phyloP scores from a whole-genome alignment of 192 early-diverging fungal species.

The Backusella australiensis region DNA sequence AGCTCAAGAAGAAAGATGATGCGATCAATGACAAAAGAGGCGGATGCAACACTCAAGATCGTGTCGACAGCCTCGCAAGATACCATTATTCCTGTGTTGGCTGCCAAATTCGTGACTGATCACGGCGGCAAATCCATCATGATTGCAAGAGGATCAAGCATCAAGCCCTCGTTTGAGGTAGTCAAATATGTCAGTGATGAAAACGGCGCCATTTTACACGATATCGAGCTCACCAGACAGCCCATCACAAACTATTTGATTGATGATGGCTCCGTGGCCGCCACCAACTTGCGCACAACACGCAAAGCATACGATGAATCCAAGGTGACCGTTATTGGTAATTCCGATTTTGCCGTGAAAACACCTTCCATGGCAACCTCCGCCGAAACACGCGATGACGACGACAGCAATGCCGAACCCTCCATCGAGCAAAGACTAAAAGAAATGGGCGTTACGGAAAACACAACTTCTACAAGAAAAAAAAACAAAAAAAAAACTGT shows the following conservation, averaged over 20 bases:
- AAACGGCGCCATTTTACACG: slow-evolving; percentile 18
- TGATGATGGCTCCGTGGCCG: slow-evolving; percentile 45
- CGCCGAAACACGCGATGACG: slow-evolving; percentile 24
- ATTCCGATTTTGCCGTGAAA: slow-evolving; percentile 38
- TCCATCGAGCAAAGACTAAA: slow-evolving; percentile 45
- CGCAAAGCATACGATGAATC: slow-evolving; percentile 56
- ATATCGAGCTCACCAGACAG: slow-evolving; percentile 29
- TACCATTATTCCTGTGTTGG: slow-evolving; percentile 42
- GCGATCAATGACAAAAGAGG: slow-evolving; percentile 40
- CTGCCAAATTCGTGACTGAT: slow-evolving; percentile 42
- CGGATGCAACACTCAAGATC: slow-evolving; percentile 44
- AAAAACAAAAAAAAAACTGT: slow-evolving; percentile 14
- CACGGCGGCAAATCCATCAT: slow-evolving; percentile 32
- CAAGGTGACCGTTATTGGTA: slow-evolving; percentile 38
- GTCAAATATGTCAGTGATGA: slow-evolving; percentile 40
- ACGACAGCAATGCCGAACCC: slow-evolving; percentile 21
- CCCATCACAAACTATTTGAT: slow-evolving; percentile 41
- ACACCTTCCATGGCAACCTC: slow-evolving; percentile 15
- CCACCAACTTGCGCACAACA: slow-evolving; percentile 40
- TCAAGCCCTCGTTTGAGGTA: slow-evolving; percentile 54
- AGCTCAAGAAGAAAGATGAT: slow-evolving; percentile 36
- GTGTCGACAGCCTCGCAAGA: slow-evolving; percentile 36
- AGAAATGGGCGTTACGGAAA: slow-evolving; percentile 37
- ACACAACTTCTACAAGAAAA: neutral
- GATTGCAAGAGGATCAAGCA: slow-evolving; percentile 47